These are phyloP conservation scores for Ogataea angusta DNA, from an alignment of 805 yeast genomes.

Conservation along the genomic window DNA sequence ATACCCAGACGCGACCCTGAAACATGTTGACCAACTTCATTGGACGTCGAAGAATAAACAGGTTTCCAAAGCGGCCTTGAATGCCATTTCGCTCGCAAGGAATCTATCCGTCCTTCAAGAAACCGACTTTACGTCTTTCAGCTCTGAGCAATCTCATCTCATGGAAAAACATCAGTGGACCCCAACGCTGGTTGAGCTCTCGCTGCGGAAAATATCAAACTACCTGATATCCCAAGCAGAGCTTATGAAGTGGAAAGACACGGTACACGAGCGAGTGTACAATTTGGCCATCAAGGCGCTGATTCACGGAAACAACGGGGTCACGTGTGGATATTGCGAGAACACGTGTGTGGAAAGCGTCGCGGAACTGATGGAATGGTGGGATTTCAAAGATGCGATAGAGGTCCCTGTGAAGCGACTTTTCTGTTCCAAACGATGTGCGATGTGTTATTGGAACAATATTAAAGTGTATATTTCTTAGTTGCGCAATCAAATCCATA, in stretches of 20 bases:
- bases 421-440: conserved; percentile 55
- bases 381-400: conserved; percentile 54
- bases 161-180: conserved; percentile 26
- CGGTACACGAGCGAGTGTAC: conserved; percentile 45
- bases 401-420: conserved; percentile 50
- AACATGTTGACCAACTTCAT: conserved; percentile 27
- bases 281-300: conserved; percentile 47
- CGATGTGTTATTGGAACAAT: conserved; percentile 29
- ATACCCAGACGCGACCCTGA: conserved; percentile 15
- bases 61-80: conserved; percentile 20
- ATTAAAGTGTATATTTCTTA: conserved; percentile 8
- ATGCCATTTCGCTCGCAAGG: conserved; percentile 26
- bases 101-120: conserved; percentile 34
- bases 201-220: conserved; percentile 45
- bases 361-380: conserved; percentile 64
- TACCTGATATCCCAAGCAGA: conserved; percentile 56
- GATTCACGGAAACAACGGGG: conserved; percentile 48
- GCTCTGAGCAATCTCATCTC: conserved; percentile 17
- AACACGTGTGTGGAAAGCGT: conserved; percentile 49
- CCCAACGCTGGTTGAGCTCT: conserved; percentile 47
- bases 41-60: conserved; percentile 28
- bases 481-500: conserved; percentile 42
- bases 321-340: conserved; percentile 51
- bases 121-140: conserved; percentile 14
- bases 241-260: conserved; percentile 49